Percentiles rank a stretch among this genome's conserved stretches.
Evolutionary conservation across 345 rosid species (phyloP).

Genomic region (Microthlaspi erraticum): DNA sequence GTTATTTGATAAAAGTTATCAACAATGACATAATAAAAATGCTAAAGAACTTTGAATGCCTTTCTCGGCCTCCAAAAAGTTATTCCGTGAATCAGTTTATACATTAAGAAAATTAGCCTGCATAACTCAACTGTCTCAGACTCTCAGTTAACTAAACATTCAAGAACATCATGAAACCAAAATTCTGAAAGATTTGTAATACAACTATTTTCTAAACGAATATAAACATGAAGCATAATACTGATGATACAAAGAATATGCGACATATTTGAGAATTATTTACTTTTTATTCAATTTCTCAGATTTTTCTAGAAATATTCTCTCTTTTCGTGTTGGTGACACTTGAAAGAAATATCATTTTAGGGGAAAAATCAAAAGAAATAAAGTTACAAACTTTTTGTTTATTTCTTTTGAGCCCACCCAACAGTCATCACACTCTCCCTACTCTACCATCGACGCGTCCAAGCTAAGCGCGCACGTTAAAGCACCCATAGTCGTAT

Average conservation of each 20-base stretch:
- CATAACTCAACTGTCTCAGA: no score
- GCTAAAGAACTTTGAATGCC: background rate
- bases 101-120: no score
- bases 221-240: conserved; percentile 14
- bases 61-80: background rate
- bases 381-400: conserved; percentile 5
- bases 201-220: conserved; percentile 11
- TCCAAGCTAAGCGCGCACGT: conserved; percentile 27
- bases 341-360: conserved; percentile 34
- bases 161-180: background rate
- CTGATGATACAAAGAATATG: conserved; percentile 22
- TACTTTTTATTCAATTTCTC: background rate
- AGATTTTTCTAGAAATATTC: conserved; percentile 6
- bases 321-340: conserved; percentile 38
- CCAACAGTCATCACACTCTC: conserved; percentile 28
- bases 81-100: background rate
- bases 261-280: background rate
- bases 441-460: conserved; percentile 34
- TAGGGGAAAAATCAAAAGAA: background rate
- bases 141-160: no score
- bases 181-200: background rate
- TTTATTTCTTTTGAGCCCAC: conserved; percentile 17
- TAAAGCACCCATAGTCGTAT: background rate
- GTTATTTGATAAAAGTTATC: conserved; percentile 15
- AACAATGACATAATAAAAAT: conserved; percentile 20